Conservation (phyloP, 2,329 filamentous ascomycete genomes). For the Gliomastix tumulicola region DNA sequence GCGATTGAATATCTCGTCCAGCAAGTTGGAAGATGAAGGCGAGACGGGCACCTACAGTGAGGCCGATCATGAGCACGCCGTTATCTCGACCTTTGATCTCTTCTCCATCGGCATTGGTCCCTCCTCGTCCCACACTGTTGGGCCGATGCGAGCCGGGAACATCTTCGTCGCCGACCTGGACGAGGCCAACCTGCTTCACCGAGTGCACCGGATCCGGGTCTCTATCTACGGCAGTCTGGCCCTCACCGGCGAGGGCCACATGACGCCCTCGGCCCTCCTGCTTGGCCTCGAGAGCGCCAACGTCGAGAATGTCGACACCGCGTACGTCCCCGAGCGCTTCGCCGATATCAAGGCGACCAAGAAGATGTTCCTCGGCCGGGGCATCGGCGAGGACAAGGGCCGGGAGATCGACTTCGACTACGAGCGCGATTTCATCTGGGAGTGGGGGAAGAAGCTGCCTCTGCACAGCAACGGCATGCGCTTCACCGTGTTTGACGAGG, state of each 20-base stretch:
- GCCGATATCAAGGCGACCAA: conserved; percentile 35
- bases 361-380: conserved; percentile 34
- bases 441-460: conserved; percentile 43
- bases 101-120: conserved; percentile 46
- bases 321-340: conserved; percentile 38
- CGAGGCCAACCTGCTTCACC: conserved; percentile 34
- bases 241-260: conserved; percentile 42
- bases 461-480: conserved; percentile 46
- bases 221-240: conserved; percentile 42
- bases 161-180: conserved; percentile 41
- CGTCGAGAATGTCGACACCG: conserved; percentile 41
- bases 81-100: conserved; percentile 44
- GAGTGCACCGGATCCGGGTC: conserved; percentile 38
- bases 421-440: conserved; percentile 39
- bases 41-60: conserved; percentile 37
- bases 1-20: too few species aligned
- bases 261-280: conserved; percentile 42
- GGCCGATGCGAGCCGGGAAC: conserved; percentile 43
- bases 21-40: too few species aligned
- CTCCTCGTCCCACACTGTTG: conserved; percentile 43
- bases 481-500: conserved; percentile 38
- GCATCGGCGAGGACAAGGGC: conserved; percentile 27
- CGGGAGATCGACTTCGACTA: conserved; percentile 43
- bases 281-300: conserved; percentile 41
- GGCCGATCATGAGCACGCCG: conserved; percentile 41